A percentile compares a stretch with the other conserved stretches of the same genome.
Conservation (phyloP, 805 yeast genomes). For the Suhomyces pyralidae region DNA sequence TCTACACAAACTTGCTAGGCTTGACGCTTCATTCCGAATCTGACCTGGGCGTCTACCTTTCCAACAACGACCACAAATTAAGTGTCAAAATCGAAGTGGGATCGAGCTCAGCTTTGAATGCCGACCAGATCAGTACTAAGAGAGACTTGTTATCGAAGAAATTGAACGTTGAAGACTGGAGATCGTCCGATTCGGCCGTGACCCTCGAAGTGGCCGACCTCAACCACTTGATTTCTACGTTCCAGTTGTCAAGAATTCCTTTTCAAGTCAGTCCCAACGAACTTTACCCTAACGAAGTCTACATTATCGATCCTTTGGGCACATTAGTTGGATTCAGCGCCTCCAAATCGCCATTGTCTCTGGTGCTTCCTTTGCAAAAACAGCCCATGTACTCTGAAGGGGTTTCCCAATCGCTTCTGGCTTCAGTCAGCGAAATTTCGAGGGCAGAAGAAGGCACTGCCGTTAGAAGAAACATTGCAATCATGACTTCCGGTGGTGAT, state of each 20-base stretch:
- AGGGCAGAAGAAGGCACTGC: slow-evolving; percentile 6
- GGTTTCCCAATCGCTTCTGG: slow-evolving; percentile 16
- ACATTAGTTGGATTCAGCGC: slow-evolving; percentile 76
- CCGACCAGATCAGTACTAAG: slow-evolving; percentile 17
- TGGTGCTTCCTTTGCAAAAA: slow-evolving; percentile 42
- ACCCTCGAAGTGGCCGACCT: slow-evolving; percentile 48
- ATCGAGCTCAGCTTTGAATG: slow-evolving; percentile 12
- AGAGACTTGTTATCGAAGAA: slow-evolving; percentile 10
- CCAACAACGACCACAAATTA: slow-evolving; percentile 20
- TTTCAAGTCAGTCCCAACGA: slow-evolving; percentile 69
- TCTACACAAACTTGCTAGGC: slow-evolving; percentile 48
- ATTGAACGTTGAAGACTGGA: slow-evolving; percentile 44
- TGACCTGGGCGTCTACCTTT: slow-evolving; percentile 16
- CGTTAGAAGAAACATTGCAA: slow-evolving; percentile 68
- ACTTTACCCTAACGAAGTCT: slow-evolving; percentile 70
- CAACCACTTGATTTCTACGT: slow-evolving; percentile 31
- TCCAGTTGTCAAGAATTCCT: slow-evolving; percentile 28
- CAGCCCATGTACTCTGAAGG: slow-evolving; percentile 14
- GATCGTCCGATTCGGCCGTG: slow-evolving; percentile 42
- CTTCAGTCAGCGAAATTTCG: slow-evolving; percentile 18
- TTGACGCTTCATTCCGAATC: slow-evolving; percentile 22
- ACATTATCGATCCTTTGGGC: slow-evolving; percentile 81
- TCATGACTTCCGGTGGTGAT: slow-evolving; percentile 98
- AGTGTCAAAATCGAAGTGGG: slow-evolving; percentile 18
- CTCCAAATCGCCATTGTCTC: slow-evolving; percentile 52